phyloP scores from a whole-genome alignment of 1,284 basidiomycete species.

The Baeospora myosura region DNA sequence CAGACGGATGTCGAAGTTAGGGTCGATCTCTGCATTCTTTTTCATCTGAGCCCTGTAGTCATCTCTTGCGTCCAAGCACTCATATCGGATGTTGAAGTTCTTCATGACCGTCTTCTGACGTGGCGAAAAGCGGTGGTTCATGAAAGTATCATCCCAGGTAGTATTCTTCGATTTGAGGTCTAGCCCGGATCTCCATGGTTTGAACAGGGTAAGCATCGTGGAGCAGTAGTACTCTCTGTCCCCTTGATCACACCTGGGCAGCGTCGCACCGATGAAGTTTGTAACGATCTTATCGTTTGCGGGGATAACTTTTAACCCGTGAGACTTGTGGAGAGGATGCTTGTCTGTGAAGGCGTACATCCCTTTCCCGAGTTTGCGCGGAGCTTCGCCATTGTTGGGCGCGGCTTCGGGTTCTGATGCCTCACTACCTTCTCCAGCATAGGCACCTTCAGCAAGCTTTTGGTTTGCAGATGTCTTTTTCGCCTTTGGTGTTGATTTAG shows the following conservation, averaged over 20 bases:
- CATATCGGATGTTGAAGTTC: constrained; percentile 24
- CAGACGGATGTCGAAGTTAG: too few species aligned
- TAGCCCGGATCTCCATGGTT: constrained; percentile 21
- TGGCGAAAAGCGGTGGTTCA: constrained; percentile 7
- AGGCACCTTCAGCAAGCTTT: background rate
- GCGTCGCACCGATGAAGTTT: constrained; percentile 21
- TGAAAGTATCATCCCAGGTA: constrained; percentile 22
- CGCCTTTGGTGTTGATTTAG: background rate
- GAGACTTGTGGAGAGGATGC: too few species aligned
- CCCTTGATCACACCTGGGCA: constrained; percentile 24
- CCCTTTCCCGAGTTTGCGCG: too few species aligned
- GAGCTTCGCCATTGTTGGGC: too few species aligned
- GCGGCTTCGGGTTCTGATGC: too few species aligned
- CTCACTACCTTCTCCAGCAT: constrained; percentile 8
- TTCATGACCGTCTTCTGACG: constrained; percentile 17
- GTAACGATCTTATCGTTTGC: too few species aligned
- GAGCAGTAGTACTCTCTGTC: constrained; percentile 25
- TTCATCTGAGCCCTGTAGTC: constrained; percentile 22
- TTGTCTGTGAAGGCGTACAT: too few species aligned
- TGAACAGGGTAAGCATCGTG: constrained; percentile 25
- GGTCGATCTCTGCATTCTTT: too few species aligned
- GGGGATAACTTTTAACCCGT: too few species aligned
- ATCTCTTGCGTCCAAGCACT: constrained; percentile 27
- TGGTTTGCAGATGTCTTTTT: background rate
- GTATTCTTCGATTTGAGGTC: constrained; percentile 16